A percentile compares a stretch with the other conserved stretches of the same genome.
These are phyloP conservation scores for Suillus occidentalis DNA, from an alignment of 768 basidiomycete species.

Conservation along the genomic window DNA sequence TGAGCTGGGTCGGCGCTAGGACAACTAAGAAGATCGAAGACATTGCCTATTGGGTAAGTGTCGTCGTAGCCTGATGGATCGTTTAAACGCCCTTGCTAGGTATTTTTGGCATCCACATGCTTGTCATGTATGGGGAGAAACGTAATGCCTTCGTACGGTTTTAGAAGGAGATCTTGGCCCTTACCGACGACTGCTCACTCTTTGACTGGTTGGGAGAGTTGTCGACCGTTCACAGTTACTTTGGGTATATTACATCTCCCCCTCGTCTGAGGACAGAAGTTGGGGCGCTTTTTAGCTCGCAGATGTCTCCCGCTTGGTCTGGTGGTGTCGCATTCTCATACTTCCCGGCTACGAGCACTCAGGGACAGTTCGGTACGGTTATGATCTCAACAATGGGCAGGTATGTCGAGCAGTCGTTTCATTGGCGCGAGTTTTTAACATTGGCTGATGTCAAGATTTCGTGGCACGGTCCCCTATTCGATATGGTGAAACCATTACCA, in stretches of 20 bases:
- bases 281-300: conserved; percentile 62
- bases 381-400: conserved; percentile 69
- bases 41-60: conserved; percentile 9
- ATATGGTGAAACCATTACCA: no score
- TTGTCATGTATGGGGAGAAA: conserved; percentile 32
- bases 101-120: conserved; percentile 26
- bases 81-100: conserved; percentile 15
- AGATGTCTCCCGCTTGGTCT: conserved; percentile 81
- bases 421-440: no score
- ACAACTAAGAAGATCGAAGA: conserved; percentile 18
- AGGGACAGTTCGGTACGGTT: conserved; percentile 84
- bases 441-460: no score
- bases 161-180: conserved; percentile 27
- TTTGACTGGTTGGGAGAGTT: conserved; percentile 26
- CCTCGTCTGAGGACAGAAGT: conserved; percentile 83
- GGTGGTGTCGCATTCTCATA: conserved; percentile 90
- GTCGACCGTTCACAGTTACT: conserved; percentile 26
- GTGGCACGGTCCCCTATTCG: no score
- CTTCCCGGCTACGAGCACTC: conserved; percentile 75
- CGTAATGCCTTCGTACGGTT: conserved; percentile 26
- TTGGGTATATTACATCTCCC: conserved; percentile 48
- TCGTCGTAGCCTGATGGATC: neutral
- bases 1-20: conserved; percentile 30
- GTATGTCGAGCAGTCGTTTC: no score
- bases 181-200: conserved; percentile 21